Percentiles rank a stretch among this genome's conserved stretches.
Evolutionary conservation across 768 basidiomycete species (phyloP).

Genomic region (Multifurca ochricompacta): DNA sequence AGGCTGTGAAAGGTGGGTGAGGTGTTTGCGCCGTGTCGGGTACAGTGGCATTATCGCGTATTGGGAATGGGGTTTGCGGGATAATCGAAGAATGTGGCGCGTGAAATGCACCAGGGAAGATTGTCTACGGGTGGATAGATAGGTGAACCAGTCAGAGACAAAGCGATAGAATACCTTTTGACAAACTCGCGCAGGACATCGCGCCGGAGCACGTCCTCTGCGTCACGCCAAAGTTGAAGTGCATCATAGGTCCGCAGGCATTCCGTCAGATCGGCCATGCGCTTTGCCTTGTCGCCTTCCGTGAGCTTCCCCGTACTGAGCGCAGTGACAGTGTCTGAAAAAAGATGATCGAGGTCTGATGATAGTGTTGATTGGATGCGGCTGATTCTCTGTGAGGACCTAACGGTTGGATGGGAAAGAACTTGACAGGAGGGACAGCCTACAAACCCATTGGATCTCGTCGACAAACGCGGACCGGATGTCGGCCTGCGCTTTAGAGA

Average conservation of each 20-base stretch:
- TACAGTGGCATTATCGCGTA: conserved; percentile 19
- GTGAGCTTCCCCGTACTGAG: conserved; percentile 43
- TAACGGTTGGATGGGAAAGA: conserved; percentile 14
- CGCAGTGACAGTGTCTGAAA: conserved; percentile 50
- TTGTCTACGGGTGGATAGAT: conserved; percentile 41
- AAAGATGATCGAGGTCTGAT: conserved; percentile 78
- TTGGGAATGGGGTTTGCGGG: conserved; percentile 66
- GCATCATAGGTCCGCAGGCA: conserved; percentile 74
- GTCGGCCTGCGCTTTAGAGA: conserved; percentile 70
- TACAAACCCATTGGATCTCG: conserved; percentile 75
- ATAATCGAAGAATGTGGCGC: conserved; percentile 67
- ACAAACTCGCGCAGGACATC: conserved; percentile 71
- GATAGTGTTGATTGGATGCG: conserved; percentile 79
- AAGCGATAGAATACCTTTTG: conserved; percentile 51
- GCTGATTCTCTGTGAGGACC: conserved; percentile 56
- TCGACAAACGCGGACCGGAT: conserved; percentile 66
- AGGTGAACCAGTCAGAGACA: background rate
- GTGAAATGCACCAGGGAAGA: conserved; percentile 60
- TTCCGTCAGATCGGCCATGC: conserved; percentile 61
- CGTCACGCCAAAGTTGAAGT: conserved; percentile 76
- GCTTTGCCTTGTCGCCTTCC: conserved; percentile 59
- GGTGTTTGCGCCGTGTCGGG: conserved; percentile 46
- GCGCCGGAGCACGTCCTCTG: conserved; percentile 75
- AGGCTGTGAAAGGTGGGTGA: conserved; percentile 44
- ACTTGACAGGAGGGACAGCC: conserved; percentile 19